Conservation (phyloP, 495 filamentous ascomycete genomes). For the Penicillium argentinense region DNA sequence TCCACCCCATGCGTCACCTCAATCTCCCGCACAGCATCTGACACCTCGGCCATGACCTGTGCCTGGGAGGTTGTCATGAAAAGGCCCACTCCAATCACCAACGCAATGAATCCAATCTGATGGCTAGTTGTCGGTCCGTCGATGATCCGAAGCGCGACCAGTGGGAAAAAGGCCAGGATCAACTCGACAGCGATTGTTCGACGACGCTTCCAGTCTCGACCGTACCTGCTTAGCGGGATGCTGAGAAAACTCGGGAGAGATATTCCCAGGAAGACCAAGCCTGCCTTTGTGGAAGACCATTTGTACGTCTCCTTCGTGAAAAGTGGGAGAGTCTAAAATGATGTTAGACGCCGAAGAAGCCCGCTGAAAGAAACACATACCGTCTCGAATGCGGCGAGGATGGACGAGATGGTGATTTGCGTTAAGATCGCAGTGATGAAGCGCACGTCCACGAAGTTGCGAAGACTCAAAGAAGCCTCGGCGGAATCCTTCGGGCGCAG, state of each 20-base stretch:
- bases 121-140: neutral
- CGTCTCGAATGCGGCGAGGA: conserved; percentile 2
- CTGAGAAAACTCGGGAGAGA: conserved; percentile 10
- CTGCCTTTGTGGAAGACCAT: conserved; percentile 10
- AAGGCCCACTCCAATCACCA: conserved; percentile 1
- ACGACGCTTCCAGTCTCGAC: conserved; percentile 3
- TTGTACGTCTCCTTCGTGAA: conserved; percentile 10
- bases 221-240: conserved; percentile 9
- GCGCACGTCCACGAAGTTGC: conserved; percentile 1
- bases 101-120: conserved; percentile 1
- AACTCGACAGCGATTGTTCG: conserved; percentile 4
- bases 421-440: neutral
- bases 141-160: neutral
- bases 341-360: no score
- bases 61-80: conserved; percentile 7
- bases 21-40: conserved; percentile 3
- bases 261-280: conserved; percentile 7
- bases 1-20: conserved; percentile 4
- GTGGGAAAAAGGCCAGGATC: neutral
- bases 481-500: neutral
- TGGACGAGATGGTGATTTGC: conserved; percentile 2
- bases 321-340: conserved; percentile 7
- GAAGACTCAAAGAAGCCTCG: neutral
- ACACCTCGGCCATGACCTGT: conserved; percentile 9
- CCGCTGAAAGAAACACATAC: no score